Evolutionary conservation across 768 basidiomycete species (phyloP).

Genomic region (Russula sp.): DNA sequence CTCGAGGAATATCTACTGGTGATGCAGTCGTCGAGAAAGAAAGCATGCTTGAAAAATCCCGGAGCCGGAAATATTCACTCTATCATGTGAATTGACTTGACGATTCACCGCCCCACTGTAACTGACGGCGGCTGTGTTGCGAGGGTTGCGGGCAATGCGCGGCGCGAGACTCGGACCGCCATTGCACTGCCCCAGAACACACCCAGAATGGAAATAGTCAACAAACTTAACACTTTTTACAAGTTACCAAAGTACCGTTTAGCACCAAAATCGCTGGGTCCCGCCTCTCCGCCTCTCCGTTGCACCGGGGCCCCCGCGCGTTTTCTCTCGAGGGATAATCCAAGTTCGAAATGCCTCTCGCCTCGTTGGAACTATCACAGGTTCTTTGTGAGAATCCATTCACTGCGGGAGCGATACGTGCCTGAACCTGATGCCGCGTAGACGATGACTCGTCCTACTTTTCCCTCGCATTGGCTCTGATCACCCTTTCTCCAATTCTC

Average conservation of each 20-base stretch:
- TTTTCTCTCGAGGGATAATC: not conserved
- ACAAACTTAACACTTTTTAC: too few relatives aligned
- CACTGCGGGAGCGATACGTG: not conserved
- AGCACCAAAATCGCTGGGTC: not conserved
- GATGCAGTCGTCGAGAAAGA: too few relatives aligned
- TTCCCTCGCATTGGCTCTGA: conserved; percentile 35
- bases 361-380: conserved; percentile 34
- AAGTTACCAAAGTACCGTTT: not conserved
- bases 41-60: too few relatives aligned
- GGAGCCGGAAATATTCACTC: too few relatives aligned
- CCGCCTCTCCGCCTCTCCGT: not conserved
- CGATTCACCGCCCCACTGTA: too few relatives aligned
- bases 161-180: too few relatives aligned
- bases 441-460: conserved; percentile 36
- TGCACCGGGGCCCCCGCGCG: not conserved
- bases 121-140: too few relatives aligned
- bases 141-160: too few relatives aligned
- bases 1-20: too few relatives aligned
- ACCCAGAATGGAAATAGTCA: too few relatives aligned
- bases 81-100: too few relatives aligned
- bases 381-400: conserved; percentile 33
- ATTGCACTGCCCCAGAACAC: too few relatives aligned
- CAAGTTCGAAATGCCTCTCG: conserved; percentile 15
- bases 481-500: conserved; percentile 39
- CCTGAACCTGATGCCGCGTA: conserved; percentile 19